Conservation (phyloP, 2,329 filamentous ascomycete genomes). For the Ophiostoma perfectum region DNA sequence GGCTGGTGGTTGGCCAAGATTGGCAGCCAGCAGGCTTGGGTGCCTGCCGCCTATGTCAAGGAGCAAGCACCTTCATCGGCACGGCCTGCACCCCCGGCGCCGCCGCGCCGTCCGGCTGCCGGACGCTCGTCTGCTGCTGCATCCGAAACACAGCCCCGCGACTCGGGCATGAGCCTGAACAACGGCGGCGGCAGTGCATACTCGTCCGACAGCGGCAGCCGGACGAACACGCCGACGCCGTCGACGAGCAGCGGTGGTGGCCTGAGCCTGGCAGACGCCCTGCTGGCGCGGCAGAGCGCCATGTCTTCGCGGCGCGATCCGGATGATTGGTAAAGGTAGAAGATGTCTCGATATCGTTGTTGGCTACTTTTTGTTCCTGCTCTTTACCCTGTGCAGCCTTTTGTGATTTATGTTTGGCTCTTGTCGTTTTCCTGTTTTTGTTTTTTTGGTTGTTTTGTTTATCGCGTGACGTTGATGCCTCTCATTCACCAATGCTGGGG, state of each 20-base stretch:
- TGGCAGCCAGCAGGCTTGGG: constrained; percentile 72
- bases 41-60: constrained; percentile 89
- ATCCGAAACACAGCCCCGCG: constrained; percentile 59
- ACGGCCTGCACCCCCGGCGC: constrained; percentile 61
- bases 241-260: constrained; percentile 59
- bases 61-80: constrained; percentile 62
- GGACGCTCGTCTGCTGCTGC: constrained; percentile 54
- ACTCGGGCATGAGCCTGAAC: constrained; percentile 61
- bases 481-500: not conserved
- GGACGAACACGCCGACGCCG: constrained; percentile 65
- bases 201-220: constrained; percentile 47
- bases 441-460: constrained; percentile 3
- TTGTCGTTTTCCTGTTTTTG: not conserved
- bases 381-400: constrained; percentile 1
- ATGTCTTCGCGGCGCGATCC: constrained; percentile 69
- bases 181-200: constrained; percentile 39
- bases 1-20: constrained; percentile 93
- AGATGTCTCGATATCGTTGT: not conserved
- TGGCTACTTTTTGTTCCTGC: not conserved
- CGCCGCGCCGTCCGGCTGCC: constrained; percentile 68
- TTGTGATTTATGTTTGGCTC: not conserved
- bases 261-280: constrained; percentile 70
- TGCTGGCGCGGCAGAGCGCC: constrained; percentile 68
- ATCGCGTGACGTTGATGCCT: not conserved
- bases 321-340: constrained; percentile 55